Evolutionary conservation across 768 basidiomycete genomes (phyloP), one percentile per base, ranked within the genome.

Genomic region (Albatrellus ellisii): DNA sequence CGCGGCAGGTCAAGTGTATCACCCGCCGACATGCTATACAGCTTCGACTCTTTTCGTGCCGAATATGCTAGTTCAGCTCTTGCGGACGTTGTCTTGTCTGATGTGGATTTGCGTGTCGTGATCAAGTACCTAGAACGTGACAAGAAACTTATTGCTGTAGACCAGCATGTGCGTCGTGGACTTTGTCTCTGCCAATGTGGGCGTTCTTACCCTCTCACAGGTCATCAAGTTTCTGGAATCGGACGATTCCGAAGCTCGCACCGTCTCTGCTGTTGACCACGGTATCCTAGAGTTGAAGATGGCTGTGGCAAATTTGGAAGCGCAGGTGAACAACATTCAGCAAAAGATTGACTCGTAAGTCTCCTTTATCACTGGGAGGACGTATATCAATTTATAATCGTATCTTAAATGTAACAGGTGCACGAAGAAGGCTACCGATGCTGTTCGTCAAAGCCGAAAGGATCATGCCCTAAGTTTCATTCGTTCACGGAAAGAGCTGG

Each of bases 71-170:
- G 46, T 14, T 58, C 56, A 9, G 61, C 62, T 3, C 51, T 73
- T 26, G 65, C 68, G 2, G 60, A 56, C 9, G 60, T 56, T 3
- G 61, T 66, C 1, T 52, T 91, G 44, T 69, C 77, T 9, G 73
- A 77, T 45, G 52, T 53, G 20, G 94, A 97, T 56, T 58, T 73
- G 25, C 72, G 67, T 43, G 72, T 90, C 6, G 55, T 97, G 25
- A 33, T 95, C 26, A 81, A 69, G 61, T 90, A 76, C 58, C 62
- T 98, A 33, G 73, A 83, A 56, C 69, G 92, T 39, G 92, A 98
- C 56, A 70, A 68, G 52, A 64, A 62, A 12, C 67, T 70, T 0
- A 48, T 94, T 10, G 67, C 85, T 0, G 62, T 72, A 10, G 75
- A 86, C 37, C 69, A 73, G 46, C 77, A 79, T 49, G 89, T 89